These are phyloP conservation scores for Coemansia sp. DNA, from an alignment of 192 early-diverging fungal genomes.

Conservation along the genomic window DNA sequence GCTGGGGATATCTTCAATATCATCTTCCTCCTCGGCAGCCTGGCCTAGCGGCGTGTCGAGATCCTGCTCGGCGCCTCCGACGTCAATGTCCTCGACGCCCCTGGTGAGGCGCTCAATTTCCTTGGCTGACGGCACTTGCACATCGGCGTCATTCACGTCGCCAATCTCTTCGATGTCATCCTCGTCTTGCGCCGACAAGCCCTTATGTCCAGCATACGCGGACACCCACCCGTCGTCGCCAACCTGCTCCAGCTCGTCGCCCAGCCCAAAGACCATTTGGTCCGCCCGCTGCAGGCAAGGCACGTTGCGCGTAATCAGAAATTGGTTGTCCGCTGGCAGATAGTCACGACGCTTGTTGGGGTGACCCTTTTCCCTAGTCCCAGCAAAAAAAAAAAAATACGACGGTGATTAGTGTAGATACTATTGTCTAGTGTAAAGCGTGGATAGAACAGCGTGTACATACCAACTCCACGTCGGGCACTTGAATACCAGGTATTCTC, in stretches of 20 bases:
- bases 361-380: constrained; percentile 62
- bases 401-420: not conserved
- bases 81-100: constrained; percentile 68
- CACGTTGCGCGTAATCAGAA: constrained; percentile 93
- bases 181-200: constrained; percentile 37
- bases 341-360: constrained; percentile 83
- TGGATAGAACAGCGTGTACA: constrained; percentile 6
- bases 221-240: constrained; percentile 84
- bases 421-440: not conserved
- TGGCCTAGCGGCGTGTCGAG: constrained; percentile 53
- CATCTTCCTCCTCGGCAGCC: constrained; percentile 49
- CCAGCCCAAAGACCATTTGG: constrained; percentile 45
- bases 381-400: not conserved
- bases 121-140: constrained; percentile 50
- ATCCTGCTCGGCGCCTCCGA: constrained; percentile 41
- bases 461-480: constrained; percentile 98
- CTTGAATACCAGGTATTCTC: constrained; percentile 98
- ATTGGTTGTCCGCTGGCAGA: constrained; percentile 87
- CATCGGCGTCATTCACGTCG: constrained; percentile 37
- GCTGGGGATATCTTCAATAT: constrained; percentile 73
- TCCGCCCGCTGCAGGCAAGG: constrained; percentile 85
- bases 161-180: constrained; percentile 65
- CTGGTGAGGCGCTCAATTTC: constrained; percentile 64
- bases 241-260: constrained; percentile 61
- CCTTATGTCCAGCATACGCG: constrained; percentile 69